These are phyloP conservation scores for Ophiognomonia clavigignenti-juglandacearum DNA, from an alignment of 2,329 filamentous ascomycete genomes.

Conservation along the genomic window DNA sequence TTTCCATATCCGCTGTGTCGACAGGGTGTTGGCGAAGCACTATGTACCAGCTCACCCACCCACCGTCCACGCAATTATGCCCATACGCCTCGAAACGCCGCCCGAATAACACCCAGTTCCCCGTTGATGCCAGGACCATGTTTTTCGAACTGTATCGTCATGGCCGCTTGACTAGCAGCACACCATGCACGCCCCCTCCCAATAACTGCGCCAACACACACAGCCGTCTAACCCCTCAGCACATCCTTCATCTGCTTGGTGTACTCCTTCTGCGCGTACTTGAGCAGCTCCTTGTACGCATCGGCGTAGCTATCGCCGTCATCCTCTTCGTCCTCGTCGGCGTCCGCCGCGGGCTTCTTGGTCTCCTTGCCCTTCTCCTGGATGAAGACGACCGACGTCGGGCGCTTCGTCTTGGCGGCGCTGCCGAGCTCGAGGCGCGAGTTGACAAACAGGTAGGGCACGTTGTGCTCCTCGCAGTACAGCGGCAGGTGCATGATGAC, in stretches of 20 bases:
- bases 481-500: constrained; percentile 98
- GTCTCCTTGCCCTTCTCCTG: constrained; percentile 49
- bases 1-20: neutral
- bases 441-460: constrained; percentile 92
- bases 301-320: constrained; percentile 58
- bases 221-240: constrained; percentile 4
- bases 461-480: constrained; percentile 95
- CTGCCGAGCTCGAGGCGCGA: constrained; percentile 91
- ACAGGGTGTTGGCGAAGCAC: no score
- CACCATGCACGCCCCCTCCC: no score
- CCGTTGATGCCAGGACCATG: neutral
- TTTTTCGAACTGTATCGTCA: neutral
- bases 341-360: constrained; percentile 40
- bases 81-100: constrained; percentile 16
- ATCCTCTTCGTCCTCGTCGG: constrained; percentile 40
- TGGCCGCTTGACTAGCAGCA: no score
- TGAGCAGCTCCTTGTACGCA: constrained; percentile 59
- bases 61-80: constrained; percentile 3
- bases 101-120: constrained; percentile 6
- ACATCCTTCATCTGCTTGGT: constrained; percentile 43
- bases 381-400: constrained; percentile 94
- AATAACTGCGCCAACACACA: neutral
- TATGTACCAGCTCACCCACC: neutral
- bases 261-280: constrained; percentile 62
- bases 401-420: constrained; percentile 90